phyloP scores from a whole-genome alignment of 2,329 filamentous ascomycete species.

The Coniochaeta sp. region DNA sequence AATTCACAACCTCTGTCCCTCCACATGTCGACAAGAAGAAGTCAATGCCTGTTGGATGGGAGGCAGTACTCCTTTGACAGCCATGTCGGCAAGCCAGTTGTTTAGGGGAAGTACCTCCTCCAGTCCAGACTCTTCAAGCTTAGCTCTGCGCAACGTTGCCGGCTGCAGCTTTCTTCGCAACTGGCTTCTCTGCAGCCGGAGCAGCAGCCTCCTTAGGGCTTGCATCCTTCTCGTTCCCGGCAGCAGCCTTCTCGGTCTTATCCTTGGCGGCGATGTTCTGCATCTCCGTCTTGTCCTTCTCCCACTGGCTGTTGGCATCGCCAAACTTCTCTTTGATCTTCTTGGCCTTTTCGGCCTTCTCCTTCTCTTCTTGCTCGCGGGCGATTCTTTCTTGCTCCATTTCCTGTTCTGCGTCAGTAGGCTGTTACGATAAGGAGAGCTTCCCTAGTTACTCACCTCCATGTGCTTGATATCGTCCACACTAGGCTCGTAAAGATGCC shows the following conservation, averaged over 20 bases:
- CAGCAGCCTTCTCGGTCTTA: conserved; percentile 19
- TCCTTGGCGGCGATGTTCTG: conserved; percentile 59
- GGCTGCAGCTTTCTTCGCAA: neutral
- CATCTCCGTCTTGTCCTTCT: conserved; percentile 79
- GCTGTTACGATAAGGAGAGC: neutral
- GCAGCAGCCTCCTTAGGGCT: neutral
- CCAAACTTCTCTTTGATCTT: conserved; percentile 78
- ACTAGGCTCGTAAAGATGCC: conserved; percentile 99
- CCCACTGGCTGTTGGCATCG: conserved; percentile 73
- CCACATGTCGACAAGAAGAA: too few relatives aligned
- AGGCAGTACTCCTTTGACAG: too few relatives aligned
- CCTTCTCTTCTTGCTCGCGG: conserved; percentile 72
- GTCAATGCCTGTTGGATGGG: too few relatives aligned
- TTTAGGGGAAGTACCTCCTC: neutral
- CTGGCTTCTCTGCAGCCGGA: neutral
- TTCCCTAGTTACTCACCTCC: conserved; percentile 50
- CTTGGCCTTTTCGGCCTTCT: conserved; percentile 63
- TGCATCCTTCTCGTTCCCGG: neutral
- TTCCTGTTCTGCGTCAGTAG: conserved; percentile 46
- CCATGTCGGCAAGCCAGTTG: too few relatives aligned
- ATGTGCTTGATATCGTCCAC: conserved; percentile 96
- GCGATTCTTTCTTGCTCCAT: conserved; percentile 85
- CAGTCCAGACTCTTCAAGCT: neutral
- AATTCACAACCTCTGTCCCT: neutral
- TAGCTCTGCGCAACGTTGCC: neutral